Evolutionary conservation across 2,329 filamentous ascomycete genomes (phyloP).

Genomic region (Exophiala calicioides): DNA sequence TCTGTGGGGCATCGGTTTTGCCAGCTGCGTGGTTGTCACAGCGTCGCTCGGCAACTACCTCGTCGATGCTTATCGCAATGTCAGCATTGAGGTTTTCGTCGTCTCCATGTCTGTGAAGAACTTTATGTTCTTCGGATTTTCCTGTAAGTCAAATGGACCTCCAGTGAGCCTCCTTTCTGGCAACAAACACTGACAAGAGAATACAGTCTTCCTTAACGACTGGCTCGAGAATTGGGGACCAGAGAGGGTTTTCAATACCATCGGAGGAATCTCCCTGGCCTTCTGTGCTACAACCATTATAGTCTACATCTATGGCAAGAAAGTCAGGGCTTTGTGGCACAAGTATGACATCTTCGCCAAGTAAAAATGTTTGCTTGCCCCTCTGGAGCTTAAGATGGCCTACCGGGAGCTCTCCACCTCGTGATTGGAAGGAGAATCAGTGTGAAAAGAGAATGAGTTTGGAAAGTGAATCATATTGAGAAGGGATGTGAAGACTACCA

Average conservation of each 20-base stretch:
- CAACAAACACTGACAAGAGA: no score
- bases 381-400: no score
- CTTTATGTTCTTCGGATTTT: constrained; percentile 72
- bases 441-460: no score
- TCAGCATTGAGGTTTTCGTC: constrained; percentile 84
- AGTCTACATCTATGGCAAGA: constrained; percentile 4
- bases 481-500: no score
- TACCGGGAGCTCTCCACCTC: no score
- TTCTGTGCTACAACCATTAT: neutral
- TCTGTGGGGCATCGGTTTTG: constrained; percentile 79
- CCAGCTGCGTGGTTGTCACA: constrained; percentile 88
- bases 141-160: constrained; percentile 33
- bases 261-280: neutral
- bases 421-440: no score
- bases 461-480: no score
- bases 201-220: constrained; percentile 5
- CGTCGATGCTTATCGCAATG: constrained; percentile 86
- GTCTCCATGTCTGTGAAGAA: constrained; percentile 92
- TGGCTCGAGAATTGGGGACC: constrained; percentile 3
- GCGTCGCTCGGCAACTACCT: constrained; percentile 76
- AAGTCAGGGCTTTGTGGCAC: constrained; percentile 8
- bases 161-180: no score
- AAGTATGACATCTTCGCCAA: constrained; percentile 5
- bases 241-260: constrained; percentile 5
- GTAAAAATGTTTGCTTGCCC: no score